Base-by-base conservation (phyloP, 371 early-diverging fungal species). In the Dinochytrium kinnereticum region DNA sequence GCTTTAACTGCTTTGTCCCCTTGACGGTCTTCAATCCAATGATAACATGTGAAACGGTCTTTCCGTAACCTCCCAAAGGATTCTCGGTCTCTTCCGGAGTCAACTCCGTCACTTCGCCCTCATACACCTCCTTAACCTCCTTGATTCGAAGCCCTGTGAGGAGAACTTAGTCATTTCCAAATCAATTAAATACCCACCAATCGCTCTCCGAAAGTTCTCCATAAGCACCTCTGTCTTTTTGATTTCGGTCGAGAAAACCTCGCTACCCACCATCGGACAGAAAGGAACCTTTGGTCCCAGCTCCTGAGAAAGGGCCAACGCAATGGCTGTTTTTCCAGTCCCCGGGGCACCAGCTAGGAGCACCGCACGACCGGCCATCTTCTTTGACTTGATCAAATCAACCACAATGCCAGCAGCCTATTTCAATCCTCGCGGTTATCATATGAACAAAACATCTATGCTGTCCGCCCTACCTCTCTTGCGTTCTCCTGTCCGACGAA, bases 91-190 rank as follows among this genome's bases (percentile, higher is more conserved):
- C 98, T 71, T 94, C 96, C 51, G 96, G 96, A 13, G 94, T 93
- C 49, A 99, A 82, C 77, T 99, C 98, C 1, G 96, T 97, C 53
- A 99, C 98, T 84, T 99, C 99, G 70, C 99, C 99, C 85, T 99
- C 99, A 78, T 98, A 98, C 1, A 99, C 98, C 83, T 97, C 96
- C 82, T 97, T 96, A 64, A 94, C 93, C 80, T 99, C 99, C 85
- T 98, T 98, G 81, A 99, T 95, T 36, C 96, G 90, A 61, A 99
- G 84, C 2, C 93, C 90, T 89, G 67, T 28, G 2, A 21, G 1
- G n/a, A 53, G 5, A 51, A 15, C 13, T 24, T 44, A 34, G 24
- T 21, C 66, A 40, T 26, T n/a, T 10, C 39, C 5, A 21, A 50
- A 61, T 39, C 24, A 36, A 39, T 50, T n/a, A 17, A 51, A 1